phyloP scores from a whole-genome alignment of 768 basidiomycete species.

The Leccinum broughii region DNA sequence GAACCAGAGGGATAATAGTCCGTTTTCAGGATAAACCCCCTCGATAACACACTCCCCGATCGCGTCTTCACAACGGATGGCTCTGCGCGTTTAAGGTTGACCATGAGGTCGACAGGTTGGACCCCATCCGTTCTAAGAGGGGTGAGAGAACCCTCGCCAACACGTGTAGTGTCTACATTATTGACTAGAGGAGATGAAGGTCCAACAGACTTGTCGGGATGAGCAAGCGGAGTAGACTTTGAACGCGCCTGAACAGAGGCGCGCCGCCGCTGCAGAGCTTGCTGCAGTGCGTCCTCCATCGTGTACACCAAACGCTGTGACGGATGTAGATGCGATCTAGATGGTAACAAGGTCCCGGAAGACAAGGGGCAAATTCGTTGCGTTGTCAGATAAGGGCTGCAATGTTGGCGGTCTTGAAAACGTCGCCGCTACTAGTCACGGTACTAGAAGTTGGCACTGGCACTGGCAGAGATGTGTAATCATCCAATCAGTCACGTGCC shows the following conservation, averaged over 20 bases:
- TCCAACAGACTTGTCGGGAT: conserved; percentile 8
- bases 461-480: no score
- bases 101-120: conserved; percentile 58
- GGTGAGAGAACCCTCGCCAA: conserved; percentile 2
- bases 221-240: conserved; percentile 12
- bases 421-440: background rate
- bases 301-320: background rate
- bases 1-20: conserved; percentile 82
- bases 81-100: conserved; percentile 62
- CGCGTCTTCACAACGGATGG: conserved; percentile 81
- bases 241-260: conserved; percentile 3
- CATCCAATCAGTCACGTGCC: no score
- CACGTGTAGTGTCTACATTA: conserved; percentile 8
- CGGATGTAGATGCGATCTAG: background rate
- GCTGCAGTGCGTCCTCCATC: background rate
- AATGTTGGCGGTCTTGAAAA: background rate
- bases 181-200: conserved; percentile 5
- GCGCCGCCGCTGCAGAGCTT: background rate
- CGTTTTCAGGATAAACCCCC: conserved; percentile 94
- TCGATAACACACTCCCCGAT: conserved; percentile 76
- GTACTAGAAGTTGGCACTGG: no score
- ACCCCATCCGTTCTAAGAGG: conserved; percentile 12
- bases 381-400: background rate
- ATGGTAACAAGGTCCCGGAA: background rate
- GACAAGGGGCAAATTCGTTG: background rate